phyloP scores from a whole-genome alignment of 2,329 filamentous ascomycete genomes.

The Aspergillus tamarii region DNA sequence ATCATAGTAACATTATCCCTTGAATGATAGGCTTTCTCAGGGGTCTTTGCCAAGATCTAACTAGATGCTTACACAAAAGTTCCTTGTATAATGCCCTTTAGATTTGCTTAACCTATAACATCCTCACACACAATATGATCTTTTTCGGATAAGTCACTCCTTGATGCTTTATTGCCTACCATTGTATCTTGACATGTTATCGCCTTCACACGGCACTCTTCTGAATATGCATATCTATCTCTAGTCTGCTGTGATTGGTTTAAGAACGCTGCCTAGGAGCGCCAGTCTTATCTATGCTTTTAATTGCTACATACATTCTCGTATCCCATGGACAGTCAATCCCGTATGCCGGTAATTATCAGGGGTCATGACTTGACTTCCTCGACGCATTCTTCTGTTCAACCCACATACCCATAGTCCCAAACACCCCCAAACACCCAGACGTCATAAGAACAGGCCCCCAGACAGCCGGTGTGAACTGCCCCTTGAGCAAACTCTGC shows the following conservation, averaged over 20 bases:
- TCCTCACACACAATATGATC: background rate
- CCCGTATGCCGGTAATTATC: background rate
- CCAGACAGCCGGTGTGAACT: constrained; percentile 35
- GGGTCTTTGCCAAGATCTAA: too few species aligned
- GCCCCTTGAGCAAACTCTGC: constrained; percentile 27
- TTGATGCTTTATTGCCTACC: background rate
- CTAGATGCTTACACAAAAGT: too few species aligned
- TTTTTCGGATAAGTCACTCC: background rate
- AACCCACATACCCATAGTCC: background rate
- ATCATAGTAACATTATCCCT: too few species aligned
- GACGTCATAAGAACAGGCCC: constrained; percentile 33
- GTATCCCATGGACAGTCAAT: background rate
- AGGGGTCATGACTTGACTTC: background rate
- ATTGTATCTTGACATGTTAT: background rate
- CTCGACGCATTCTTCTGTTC: background rate
- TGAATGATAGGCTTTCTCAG: too few species aligned
- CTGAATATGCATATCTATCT: background rate
- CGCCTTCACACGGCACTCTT: background rate
- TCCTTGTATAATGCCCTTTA: too few species aligned
- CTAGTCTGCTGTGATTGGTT: background rate
- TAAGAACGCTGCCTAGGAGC: background rate
- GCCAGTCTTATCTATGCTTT: background rate
- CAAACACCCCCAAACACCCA: constrained; percentile 11
- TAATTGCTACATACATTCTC: background rate
- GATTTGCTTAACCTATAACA: background rate